phyloP scores from a whole-genome alignment of 169 alveolate species.

The Theileria parva region DNA sequence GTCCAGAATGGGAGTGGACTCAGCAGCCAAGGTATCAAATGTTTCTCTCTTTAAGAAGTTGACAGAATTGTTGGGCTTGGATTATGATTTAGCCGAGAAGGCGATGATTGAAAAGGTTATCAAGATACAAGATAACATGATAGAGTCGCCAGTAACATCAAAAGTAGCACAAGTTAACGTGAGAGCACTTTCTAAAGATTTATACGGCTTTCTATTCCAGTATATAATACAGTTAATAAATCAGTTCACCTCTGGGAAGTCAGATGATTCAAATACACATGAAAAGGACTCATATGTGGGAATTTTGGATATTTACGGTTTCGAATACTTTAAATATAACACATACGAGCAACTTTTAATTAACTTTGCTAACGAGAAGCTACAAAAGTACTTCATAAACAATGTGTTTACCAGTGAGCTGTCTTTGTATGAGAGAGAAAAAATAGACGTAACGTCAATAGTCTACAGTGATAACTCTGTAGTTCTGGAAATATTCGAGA shows the following conservation, averaged over 20 bases:
- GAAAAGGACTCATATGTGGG: constrained; percentile 83
- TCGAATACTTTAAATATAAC: constrained; percentile 94
- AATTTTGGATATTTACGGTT: constrained; percentile 97
- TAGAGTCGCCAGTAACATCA: constrained; percentile 68
- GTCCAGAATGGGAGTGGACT: constrained; percentile 68
- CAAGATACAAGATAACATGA: constrained; percentile 64
- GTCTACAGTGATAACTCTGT: constrained; percentile 71
- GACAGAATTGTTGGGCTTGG: constrained; percentile 68
- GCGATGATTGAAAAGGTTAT: constrained; percentile 68
- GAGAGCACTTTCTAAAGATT: constrained; percentile 78
- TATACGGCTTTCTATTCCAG: constrained; percentile 77
- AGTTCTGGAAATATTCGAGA: constrained; percentile 69
- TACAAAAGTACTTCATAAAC: constrained; percentile 90
- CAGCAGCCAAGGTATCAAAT: constrained; percentile 60
- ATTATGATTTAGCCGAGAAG: constrained; percentile 49
- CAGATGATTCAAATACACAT: constrained; percentile 34
- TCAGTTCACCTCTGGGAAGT: constrained; percentile 73
- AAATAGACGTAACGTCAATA: constrained; percentile 55
- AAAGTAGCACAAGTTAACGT: constrained; percentile 69
- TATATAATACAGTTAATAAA: constrained; percentile 75
- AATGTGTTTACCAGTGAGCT: constrained; percentile 90
- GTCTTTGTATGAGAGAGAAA: constrained; percentile 77
- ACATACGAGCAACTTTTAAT: constrained; percentile 97
- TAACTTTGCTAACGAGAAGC: constrained; percentile 97
- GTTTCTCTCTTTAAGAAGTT: constrained; percentile 49